A percentile compares a stretch with the other conserved stretches of the same genome.
These are phyloP conservation scores for Alternaria incomplexa DNA, from an alignment of 2,329 filamentous ascomycete species.

Conservation along the genomic window DNA sequence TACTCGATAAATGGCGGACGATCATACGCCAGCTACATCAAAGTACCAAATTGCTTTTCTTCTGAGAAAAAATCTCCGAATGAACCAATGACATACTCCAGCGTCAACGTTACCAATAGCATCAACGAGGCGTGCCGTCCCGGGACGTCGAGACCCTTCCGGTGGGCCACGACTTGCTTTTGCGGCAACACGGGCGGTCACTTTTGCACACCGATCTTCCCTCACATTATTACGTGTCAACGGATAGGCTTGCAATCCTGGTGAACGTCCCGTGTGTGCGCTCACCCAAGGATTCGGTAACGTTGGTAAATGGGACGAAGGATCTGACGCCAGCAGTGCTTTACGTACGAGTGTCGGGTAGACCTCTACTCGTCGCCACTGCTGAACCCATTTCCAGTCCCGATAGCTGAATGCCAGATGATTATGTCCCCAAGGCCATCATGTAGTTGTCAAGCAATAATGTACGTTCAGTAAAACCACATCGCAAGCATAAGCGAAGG, in stretches of 20 bases:
- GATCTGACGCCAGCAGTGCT: neutral
- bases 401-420: neutral
- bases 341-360: neutral
- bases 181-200: neutral
- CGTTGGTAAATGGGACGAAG: neutral
- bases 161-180: neutral
- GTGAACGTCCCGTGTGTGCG: neutral
- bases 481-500: neutral
- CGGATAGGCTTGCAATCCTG: neutral
- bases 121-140: neutral
- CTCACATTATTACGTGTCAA: neutral
- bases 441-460: neutral
- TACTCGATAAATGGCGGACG: neutral
- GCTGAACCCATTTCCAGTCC: no score
- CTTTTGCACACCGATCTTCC: neutral
- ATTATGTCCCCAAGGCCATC: neutral
- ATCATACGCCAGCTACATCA: neutral
- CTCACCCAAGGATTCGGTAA: neutral
- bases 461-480: neutral
- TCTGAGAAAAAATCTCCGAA: neutral
- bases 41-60: neutral
- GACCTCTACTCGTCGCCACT: neutral
- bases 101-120: neutral
- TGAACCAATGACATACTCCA: neutral
- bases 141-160: neutral